Evolutionary conservation across 192 early-diverging fungal genomes (phyloP), one percentile per base, ranked within the genome.

Genomic region (Chytriomyces sp.): DNA sequence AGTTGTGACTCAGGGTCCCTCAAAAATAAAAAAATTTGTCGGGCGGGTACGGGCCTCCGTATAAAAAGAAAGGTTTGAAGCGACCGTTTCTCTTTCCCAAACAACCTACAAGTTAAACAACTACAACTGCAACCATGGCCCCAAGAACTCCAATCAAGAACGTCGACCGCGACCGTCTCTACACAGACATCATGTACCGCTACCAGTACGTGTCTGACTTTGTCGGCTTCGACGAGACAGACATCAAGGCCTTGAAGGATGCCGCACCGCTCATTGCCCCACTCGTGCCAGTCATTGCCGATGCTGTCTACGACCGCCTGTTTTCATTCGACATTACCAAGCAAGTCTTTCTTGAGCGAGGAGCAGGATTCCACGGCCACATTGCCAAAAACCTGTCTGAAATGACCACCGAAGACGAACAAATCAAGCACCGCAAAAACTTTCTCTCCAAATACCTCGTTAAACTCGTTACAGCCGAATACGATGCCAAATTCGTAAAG

Each of bases 341-440:
- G 88, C 28, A 77, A 43, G 76, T 83, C 74, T 93, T 94, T 79
- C 78, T 72, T 35, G 85, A 89, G 64, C 84, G 87, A 61, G 90
- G 90, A 44, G 91, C 91, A 26, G 92, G 92, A 0, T 88, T 91
- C 44, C 71, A 82, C 13, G 82, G 84, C 49, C 28, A 77, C 4
- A 75, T 80, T 0, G 78, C 79, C 61, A 73, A 79, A 20, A 64
- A 87, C 28, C 67, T 83, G 8, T 47, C 82, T 23, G 69, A 84
- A 5, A 82, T 94, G 13, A 75, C 77, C 24, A 83, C 90, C 69
- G 79, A 86, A 3, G 85, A 88, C 44, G 91, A 91, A 20, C 90
- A 91, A 49, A 92, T 94, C 82, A 92, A 89, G 71, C 93, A 93
- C 86, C 85, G 93, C 73, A 94, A 94, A 71, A 88, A 91, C 65